Evolutionary conservation across 2,329 filamentous ascomycete species (phyloP).

Genomic region (Dactylonectria estremocensis): DNA sequence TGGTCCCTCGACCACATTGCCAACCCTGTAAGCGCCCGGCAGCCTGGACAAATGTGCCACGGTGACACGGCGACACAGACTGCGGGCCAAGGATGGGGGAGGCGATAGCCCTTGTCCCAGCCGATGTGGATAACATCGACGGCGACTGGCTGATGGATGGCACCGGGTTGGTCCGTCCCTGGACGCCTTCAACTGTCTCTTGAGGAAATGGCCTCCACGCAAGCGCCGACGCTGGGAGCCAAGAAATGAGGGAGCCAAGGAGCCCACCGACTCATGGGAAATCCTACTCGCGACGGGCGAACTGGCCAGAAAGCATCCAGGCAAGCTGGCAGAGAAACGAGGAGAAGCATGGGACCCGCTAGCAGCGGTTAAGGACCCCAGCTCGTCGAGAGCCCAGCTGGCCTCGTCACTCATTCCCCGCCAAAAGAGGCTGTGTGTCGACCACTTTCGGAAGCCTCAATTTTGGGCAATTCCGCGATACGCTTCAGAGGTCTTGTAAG

Average conservation of each 20-base stretch:
- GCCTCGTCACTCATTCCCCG: constrained; percentile 4
- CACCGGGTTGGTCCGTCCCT: constrained; percentile 16
- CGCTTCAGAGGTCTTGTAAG: not conserved
- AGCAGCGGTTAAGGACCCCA: no score
- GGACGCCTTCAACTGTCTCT: not conserved
- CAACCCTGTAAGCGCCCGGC: constrained; percentile 47
- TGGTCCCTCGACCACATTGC: constrained; percentile 35
- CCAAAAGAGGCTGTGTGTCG: not conserved
- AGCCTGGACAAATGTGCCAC: constrained; percentile 40
- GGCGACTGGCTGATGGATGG: constrained; percentile 22
- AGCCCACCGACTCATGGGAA: not conserved
- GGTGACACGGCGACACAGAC: constrained; percentile 37
- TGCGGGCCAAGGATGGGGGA: constrained; percentile 32
- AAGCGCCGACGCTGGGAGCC: constrained; percentile 29
- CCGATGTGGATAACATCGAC: constrained; percentile 5
- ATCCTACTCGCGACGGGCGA: no score
- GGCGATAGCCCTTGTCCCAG: constrained; percentile 25
- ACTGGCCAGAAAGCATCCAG: not conserved
- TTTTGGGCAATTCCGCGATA: not conserved
- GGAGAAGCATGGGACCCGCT: not conserved
- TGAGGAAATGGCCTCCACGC: constrained; percentile 14
- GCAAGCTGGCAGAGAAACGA: not conserved
- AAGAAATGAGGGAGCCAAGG: constrained; percentile 22
- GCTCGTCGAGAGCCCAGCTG: not conserved
- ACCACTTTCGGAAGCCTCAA: not conserved